Percentiles rank a stretch among this genome's conserved stretches.
These are phyloP conservation scores for Teratosphaeria nubilosa DNA, from an alignment of 2,329 filamentous ascomycete genomes.

Conservation along the genomic window DNA sequence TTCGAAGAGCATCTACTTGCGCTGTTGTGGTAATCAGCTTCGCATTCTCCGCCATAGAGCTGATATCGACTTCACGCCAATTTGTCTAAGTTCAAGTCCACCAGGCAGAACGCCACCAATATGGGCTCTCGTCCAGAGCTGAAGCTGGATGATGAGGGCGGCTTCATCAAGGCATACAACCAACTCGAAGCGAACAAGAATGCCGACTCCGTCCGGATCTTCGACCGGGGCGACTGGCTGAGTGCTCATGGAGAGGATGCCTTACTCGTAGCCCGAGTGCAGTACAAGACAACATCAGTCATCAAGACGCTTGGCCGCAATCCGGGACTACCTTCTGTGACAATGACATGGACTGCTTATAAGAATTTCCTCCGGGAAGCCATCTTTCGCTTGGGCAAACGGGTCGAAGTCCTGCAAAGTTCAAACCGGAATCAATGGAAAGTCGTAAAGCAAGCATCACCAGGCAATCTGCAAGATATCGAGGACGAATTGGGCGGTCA, in stretches of 20 bases:
- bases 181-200: slow-evolving; percentile 61
- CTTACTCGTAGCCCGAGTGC: slow-evolving; percentile 66
- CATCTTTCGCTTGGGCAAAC: slow-evolving; percentile 80
- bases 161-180: slow-evolving; percentile 95
- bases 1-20: not conserved
- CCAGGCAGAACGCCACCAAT: not conserved
- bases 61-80: not conserved
- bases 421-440: slow-evolving; percentile 83
- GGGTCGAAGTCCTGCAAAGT: slow-evolving; percentile 82
- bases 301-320: slow-evolving; percentile 78
- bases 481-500: slow-evolving; percentile 87
- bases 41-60: not conserved
- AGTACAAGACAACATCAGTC: slow-evolving; percentile 97
- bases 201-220: slow-evolving; percentile 77
- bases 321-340: slow-evolving; percentile 83
- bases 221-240: slow-evolving; percentile 91
- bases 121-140: slow-evolving; percentile 50
- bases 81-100: not conserved
- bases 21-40: not conserved
- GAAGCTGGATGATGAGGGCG: slow-evolving; percentile 84
- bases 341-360: slow-evolving; percentile 90
- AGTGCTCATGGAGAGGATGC: slow-evolving; percentile 86
- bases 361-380: slow-evolving; percentile 91
- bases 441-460: slow-evolving; percentile 71
- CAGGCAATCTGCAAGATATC: slow-evolving; percentile 91